Evolutionary conservation across 2,329 filamentous ascomycete species (phyloP), one percentile per base, ranked within the genome.

Genomic region (Nannizziopsis barbatae): DNA sequence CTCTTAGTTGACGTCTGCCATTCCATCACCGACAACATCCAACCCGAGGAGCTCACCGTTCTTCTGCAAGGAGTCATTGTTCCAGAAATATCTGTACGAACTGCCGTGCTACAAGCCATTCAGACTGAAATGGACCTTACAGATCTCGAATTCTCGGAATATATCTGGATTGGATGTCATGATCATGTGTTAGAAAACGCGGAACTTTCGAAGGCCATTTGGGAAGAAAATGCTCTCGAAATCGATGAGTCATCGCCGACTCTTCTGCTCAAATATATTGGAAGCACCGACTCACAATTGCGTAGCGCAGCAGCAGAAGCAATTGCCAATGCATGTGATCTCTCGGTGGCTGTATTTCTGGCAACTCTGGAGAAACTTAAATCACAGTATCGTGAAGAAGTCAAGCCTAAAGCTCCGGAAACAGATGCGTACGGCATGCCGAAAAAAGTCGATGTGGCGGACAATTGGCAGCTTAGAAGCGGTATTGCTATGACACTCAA

Each of bases 391-490:
- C 66, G 75, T 39, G 81, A 89, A 53, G 77, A 90, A 55, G 83
- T 86, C 5, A 93, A 92, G 63, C 85, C 88, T 1, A 81, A 84
- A 51, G 78, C 84, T 41, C 86, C 88, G 9, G 81, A 90, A 58
- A 80, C 90, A 35, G 90, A 98, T 62, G 84, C 90, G 54, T 96
- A 87, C 62, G 92, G 93, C 47, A 95, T 98, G 85, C 85, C 87
- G 2, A 83, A 81, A 60, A 96, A 94, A 68, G 81, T 83, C 61
- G 86, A 96, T 56, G 72, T 88, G 9, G 77, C 84, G 4, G 92
- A 98, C 66, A 84, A 83, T 1, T 98, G 90, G 90, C 88, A 95
- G 64, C 79, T 80, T 10, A 79, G 93, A 56, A 89, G 94, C 60
- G 92, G 92, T 47, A 83, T 95, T 58, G 90, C 87, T 7, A 75